Evolutionary conservation across 441 rosid species (phyloP), one percentile per base, ranked within the genome.

Genomic region (Manihot esculenta): DNA sequence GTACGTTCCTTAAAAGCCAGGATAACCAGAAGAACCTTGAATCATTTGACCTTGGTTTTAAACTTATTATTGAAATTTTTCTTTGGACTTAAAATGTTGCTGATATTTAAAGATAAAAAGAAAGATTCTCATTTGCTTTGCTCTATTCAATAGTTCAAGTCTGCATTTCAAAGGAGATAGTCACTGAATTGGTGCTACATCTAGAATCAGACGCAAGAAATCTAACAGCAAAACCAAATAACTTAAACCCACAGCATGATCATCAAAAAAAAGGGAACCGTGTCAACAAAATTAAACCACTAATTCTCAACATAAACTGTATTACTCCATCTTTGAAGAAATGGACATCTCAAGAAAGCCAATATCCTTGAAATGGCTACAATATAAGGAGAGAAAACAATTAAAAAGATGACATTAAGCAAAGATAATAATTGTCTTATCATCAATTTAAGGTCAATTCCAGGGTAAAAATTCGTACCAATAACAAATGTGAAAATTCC

Each of bases 401-500:
- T 62, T 51, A 48, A 64, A 2, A 18, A 26, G 12, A 18, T 42
- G 56, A 1, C 21, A 35, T 70, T 3, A 44, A 42, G 42, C 44
- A 58, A 62, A 27, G 53, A 30, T 3, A 50, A 38, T 3, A 20
- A 73, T 8, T 24, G 50, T 13, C 17, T 23, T 17, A 18, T 47
- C 71, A 48, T 66, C 50, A 60, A 60, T 49, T 54, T 56, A 61
- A 60, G n/a, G 20, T 18, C 9, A 53, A 60, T 65, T 23, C 50
- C 65, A 71, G 60, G 62, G 70, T 21, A 58, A 57, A 73, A 76
- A 74, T 21, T 51, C 86, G 82, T 92, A 92, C 99, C 97, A 69
- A 94, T 92, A 74, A 92, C 86, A 78, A 88, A 84, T 73, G 78
- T 85, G 88, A 94, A 94, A 76, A 44, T 75, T 68, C 99, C 99